Evolutionary conservation across 2,329 filamentous ascomycete species (phyloP), one percentile per base, ranked within the genome.

Genomic region (Colletotrichum sp.): DNA sequence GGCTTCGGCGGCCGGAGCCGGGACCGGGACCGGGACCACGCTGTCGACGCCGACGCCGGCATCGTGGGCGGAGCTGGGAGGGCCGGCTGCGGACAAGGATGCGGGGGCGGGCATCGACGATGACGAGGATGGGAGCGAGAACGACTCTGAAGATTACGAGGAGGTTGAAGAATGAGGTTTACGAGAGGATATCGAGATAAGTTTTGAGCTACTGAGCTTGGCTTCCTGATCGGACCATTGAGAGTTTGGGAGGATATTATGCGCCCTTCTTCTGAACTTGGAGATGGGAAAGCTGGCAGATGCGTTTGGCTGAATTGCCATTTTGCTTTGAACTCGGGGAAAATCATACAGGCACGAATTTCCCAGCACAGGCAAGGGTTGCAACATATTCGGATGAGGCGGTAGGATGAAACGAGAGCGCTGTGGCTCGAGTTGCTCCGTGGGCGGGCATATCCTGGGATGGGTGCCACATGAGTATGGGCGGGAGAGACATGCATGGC

Each of bases 1-100:
- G n/a, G n/a, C n/a, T n/a, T n/a, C n/a, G n/a, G n/a, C 68, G 21
- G 24, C 21, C 49, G 32, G 52, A 8, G 34, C 63, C 13, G 62
- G 44, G 4, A 12, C 64, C n/a, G 44, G 44, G 0, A 3, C 28
- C 0, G 59, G 52, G 15, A 16, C 55, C 66, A 1, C 69, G 18
- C 60, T 85, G 49, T 86, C 85, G 8, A 84, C 79, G 15, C 83
- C 83, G 3, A 86, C 85, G 10, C 85, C 84, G 8, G 75, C 69
- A 6, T 80, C 78, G 32, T 86, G 85, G 85, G 79, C 81, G 8
- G 84, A 85, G 18, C 71, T 86, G 18, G 68, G 76, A 4, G 78
- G 68, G 12, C 72, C 68, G 28, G 77, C 79, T 3, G 79, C 78
- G 21, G 68, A 65, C 24, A 32, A 59, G 39, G 67, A 39, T 36